Conservation (phyloP, 495 filamentous ascomycete genomes). For the Penicillium chermesinum region DNA sequence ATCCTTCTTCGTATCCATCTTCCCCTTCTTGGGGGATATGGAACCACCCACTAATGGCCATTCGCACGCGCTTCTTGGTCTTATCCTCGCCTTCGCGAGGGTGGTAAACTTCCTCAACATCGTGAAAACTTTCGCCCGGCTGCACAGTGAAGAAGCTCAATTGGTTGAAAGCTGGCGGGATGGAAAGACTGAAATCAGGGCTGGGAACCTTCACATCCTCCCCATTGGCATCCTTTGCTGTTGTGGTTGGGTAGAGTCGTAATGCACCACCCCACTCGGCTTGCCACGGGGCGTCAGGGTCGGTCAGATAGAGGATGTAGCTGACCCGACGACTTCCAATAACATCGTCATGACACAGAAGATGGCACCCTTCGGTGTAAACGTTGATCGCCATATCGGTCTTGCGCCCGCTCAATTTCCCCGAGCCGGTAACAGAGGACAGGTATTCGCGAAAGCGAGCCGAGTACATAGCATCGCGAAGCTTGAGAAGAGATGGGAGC, state of each 20-base stretch:
- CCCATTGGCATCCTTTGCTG: slow-evolving; percentile 57
- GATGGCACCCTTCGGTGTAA: slow-evolving; percentile 92
- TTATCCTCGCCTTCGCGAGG: slow-evolving; percentile 57
- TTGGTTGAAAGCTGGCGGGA: slow-evolving; percentile 95
- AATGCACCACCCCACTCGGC: slow-evolving; percentile 91
- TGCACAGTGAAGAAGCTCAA: slow-evolving; percentile 97
- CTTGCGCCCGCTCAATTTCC: slow-evolving; percentile 83
- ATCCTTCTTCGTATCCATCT: slow-evolving; percentile 81
- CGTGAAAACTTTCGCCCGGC: slow-evolving; percentile 95
- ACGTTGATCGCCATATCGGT: slow-evolving; percentile 99
- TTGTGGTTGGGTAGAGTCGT: slow-evolving; percentile 76
- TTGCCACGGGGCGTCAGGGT: slow-evolving; percentile 89
- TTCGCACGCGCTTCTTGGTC: slow-evolving; percentile 68
- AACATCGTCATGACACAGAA: slow-evolving; percentile 96
- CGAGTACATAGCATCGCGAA: slow-evolving; percentile 92
- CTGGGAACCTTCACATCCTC: slow-evolving; percentile 68
- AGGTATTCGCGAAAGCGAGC: slow-evolving; percentile 83
- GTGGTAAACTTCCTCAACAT: slow-evolving; percentile 96
- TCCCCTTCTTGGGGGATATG: slow-evolving; percentile 96
- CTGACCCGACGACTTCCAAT: slow-evolving; percentile 90
- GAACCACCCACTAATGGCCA: slow-evolving; percentile 99
- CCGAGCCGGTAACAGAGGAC: slow-evolving; percentile 75
- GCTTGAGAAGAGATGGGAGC: slow-evolving; percentile 76
- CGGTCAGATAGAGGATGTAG: slow-evolving; percentile 95
- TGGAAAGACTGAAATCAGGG: slow-evolving; percentile 67